Percentiles rank a stretch among this genome's conserved stretches.
These are phyloP conservation scores for Cordyceps tenuipes DNA, from an alignment of 2,329 filamentous ascomycete genomes.

Conservation along the genomic window DNA sequence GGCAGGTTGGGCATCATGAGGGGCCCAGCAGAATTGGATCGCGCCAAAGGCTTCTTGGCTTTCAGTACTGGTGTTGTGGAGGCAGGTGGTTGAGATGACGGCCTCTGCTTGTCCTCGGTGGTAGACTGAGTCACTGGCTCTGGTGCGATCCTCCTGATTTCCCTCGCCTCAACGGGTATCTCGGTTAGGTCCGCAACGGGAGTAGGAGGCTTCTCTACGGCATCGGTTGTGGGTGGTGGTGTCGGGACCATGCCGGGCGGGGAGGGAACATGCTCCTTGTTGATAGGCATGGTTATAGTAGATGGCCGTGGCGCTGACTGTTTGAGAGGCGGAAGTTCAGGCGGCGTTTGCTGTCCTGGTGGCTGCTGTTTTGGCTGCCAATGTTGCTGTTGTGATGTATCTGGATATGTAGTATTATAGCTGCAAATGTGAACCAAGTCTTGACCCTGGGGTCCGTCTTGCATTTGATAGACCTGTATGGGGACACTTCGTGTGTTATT, in stretches of 20 bases:
- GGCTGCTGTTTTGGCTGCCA: conserved; percentile 3
- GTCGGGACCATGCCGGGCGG: conserved; percentile 26
- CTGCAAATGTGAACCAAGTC: conserved; percentile 29
- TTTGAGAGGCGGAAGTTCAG: conserved; percentile 20
- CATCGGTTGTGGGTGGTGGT: conserved; percentile 32
- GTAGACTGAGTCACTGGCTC: background rate
- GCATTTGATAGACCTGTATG: conserved; percentile 36
- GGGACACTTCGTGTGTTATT: conserved; percentile 29
- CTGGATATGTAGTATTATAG: conserved; percentile 23
- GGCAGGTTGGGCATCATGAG: conserved; percentile 28
- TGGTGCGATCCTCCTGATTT: background rate
- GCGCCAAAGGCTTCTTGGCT: conserved; percentile 16
- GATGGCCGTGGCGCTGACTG: conserved; percentile 14
- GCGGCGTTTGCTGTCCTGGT: conserved; percentile 14
- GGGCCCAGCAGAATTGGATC: conserved; percentile 31
- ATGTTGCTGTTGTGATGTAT: conserved; percentile 14
- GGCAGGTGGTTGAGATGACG: conserved; percentile 5
- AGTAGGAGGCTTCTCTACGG: conserved; percentile 25
- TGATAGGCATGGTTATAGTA: conserved; percentile 14
- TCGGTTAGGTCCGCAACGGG: conserved; percentile 13
- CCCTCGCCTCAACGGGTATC: background rate
- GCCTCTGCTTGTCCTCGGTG: background rate
- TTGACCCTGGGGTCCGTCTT: conserved; percentile 26
- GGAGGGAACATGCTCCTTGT: conserved; percentile 16
- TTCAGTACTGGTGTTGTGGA: conserved; percentile 13